Base-by-base conservation (phyloP, 805 yeast genomes). In the Candida sithepensis region DNA sequence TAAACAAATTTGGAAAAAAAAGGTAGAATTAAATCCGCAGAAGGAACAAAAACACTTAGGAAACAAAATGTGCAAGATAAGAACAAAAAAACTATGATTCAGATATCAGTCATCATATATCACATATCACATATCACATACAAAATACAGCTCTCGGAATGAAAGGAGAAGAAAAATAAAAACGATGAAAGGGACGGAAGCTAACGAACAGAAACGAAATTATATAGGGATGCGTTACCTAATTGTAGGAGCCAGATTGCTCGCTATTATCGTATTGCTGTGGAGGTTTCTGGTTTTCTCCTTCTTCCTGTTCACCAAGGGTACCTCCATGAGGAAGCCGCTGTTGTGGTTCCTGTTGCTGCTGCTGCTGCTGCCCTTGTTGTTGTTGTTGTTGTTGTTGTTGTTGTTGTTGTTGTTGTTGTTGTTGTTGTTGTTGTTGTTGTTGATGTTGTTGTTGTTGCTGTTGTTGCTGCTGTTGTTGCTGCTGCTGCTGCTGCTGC, bases 401-500 rank as follows among this genome's bases (percentile, higher is more conserved):
- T 2, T 28, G 34, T 10, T 34, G 46, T 16, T 45, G 44, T 21
- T 42, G 47, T 24, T 46, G 52, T 24, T 45, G 53, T 18, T 30
- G 40, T 21, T 46, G 52, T 19, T 41, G 44, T 30, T 50, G 53
- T 12, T 50, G 45, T 16, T 34, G 23, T 20, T 46, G 45, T 13
- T 7, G 9, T 24, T 10, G 28, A 24, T 7, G 28, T 24, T 24
- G 28, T n/a, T n/a, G n/a, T n/a, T n/a, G n/a, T n/a, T n/a, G n/a
- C n/a, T 23, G 33, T 16, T 47, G 53, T 19, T 47, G 49, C 16
- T 45, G 50, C 19, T 53, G 50, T 16, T 49, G 52, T 39, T 46
- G 54, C 10, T 47, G 56, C 28, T 50, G 56, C 13, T 39, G 48
- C 32, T 42, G 46, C 26, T 48, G 53, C 12, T 52, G 46, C 28